Evolutionary conservation across 1,284 basidiomycete genomes (phyloP), one percentile per base, ranked within the genome.

Genomic region (Ustilago loliicola): DNA sequence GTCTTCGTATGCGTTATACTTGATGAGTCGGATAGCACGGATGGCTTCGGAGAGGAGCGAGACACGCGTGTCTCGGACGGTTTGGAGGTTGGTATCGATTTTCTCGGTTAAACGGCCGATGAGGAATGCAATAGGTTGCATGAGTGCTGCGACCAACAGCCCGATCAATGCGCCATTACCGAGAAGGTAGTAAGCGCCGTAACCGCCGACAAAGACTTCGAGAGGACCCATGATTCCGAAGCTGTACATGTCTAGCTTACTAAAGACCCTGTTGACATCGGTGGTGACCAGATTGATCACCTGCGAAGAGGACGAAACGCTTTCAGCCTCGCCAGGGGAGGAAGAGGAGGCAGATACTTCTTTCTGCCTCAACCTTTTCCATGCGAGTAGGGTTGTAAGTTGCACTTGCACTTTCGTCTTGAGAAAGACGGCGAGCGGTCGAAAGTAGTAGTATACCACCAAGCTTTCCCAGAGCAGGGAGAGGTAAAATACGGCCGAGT

Each of bases 1-100:
- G 34, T 73, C 64, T 47, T 81, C 80, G 66, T 75, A 80, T 5
- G 75, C 78, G 36, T 73, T 63, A 55, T 80, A 79, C 66, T 81
- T 81, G 71, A 80, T 63, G 62, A 80, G 75, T 0, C 75, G 42
- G 21, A 81, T 81, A 17, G 77, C 74, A 5, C 65, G 61, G 48
- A 81, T 71, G 13, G 70, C 61, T 34, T 80, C 80, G 17, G 66
- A 70, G 40, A 81, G 71, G 13, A 71, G 40, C 23, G 64, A 62
- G 21, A 79, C 70, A 6, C 79, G 77, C 23, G 45, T 59, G 36
- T 81, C 79, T 2, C 72, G 63, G 4, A 68, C 34, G 34, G 62
- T 69, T 64, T 79, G 77, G 36, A 80, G 53, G 11, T 34, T 51
- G 2, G 70, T 64, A 40, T 80, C 73, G 60, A 76, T 71, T 7